Percentiles rank a stretch among this genome's conserved stretches.
These are phyloP conservation scores for Thielaviopsis ethacetica DNA, from an alignment of 2,329 filamentous ascomycete species.

Conservation along the genomic window DNA sequence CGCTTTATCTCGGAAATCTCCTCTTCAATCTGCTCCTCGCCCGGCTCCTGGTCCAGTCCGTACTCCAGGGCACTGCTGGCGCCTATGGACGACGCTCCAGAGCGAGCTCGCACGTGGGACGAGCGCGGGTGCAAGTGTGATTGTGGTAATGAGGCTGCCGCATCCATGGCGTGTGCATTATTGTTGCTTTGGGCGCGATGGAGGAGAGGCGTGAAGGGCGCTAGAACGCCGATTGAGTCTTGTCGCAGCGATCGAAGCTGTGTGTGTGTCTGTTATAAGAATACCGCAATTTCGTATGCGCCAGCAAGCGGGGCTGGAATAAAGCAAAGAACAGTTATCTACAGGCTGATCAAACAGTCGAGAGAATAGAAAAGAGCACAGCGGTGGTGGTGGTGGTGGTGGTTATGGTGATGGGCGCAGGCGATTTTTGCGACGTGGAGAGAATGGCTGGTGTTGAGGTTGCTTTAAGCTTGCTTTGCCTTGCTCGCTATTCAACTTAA, in stretches of 20 bases:
- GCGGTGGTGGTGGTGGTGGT: too few species aligned
- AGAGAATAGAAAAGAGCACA: background rate
- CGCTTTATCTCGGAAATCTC: slow-evolving; percentile 96
- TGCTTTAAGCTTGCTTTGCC: background rate
- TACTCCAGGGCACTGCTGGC: slow-evolving; percentile 19
- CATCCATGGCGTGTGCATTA: slow-evolving; percentile 4
- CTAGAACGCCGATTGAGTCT: background rate
- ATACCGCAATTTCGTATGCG: background rate
- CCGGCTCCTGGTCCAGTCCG: slow-evolving; percentile 3
- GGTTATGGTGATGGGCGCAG: too few species aligned
- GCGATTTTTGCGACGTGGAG: background rate
- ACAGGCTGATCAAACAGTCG: background rate
- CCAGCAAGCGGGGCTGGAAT: background rate
- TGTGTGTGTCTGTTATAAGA: background rate
- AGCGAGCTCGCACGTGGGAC: slow-evolving; percentile 3
- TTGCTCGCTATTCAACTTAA: background rate
- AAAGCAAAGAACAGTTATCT: background rate
- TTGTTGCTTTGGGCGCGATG: background rate
- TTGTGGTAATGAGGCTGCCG: slow-evolving; percentile 3
- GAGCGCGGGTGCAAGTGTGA: background rate
- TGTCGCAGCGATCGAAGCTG: background rate
- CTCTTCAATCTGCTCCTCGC: slow-evolving; percentile 62
- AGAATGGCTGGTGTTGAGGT: background rate
- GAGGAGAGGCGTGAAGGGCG: too few species aligned
- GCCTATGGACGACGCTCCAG: slow-evolving; percentile 1